Evolutionary conservation across 1,139 yeast species (phyloP).

Genomic region (Geotrichum klebahnii): DNA sequence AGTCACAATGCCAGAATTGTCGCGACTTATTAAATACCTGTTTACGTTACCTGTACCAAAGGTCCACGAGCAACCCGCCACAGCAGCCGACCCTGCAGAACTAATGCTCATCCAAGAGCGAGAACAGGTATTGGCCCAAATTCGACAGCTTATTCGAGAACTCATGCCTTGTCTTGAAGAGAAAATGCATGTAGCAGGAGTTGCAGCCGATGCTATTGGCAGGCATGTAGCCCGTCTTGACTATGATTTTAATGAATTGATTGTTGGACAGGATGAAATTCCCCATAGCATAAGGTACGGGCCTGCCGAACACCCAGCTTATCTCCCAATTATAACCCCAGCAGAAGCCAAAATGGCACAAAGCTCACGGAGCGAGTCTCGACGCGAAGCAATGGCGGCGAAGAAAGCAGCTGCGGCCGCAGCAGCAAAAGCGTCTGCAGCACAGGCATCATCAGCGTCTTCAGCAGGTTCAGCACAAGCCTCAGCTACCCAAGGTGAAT

Average conservation of each 20-base stretch:
- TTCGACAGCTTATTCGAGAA: conserved; percentile 47
- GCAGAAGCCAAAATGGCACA: conserved; percentile 29
- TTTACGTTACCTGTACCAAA: conserved; percentile 43
- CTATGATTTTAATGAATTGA: conserved; percentile 68
- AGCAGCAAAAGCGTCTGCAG: conserved; percentile 24
- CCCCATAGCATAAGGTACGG: conserved; percentile 61
- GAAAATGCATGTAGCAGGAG: conserved; percentile 94
- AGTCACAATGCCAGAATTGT: conserved; percentile 64
- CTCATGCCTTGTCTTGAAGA: conserved; percentile 92
- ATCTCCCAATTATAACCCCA: conserved; percentile 42
- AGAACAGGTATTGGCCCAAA: conserved; percentile 39
- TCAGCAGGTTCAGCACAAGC: not conserved
- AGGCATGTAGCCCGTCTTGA: conserved; percentile 71
- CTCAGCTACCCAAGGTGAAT: conserved; percentile 5
- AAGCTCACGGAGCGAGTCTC: conserved; percentile 52
- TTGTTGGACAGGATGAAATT: conserved; percentile 61
- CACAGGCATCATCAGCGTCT: conserved; percentile 1
- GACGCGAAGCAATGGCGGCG: conserved; percentile 92
- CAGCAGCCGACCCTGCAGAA: conserved; percentile 22
- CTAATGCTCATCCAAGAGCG: conserved; percentile 33
- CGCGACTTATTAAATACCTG: conserved; percentile 55
- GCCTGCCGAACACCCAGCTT: conserved; percentile 86
- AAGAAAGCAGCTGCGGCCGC: conserved; percentile 51
- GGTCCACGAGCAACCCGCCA: not conserved
- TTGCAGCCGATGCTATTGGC: conserved; percentile 74